Percentiles rank a stretch among this genome's conserved stretches.
Conservation (phyloP, 495 filamentous ascomycete species). For the Letharia lupina region DNA sequence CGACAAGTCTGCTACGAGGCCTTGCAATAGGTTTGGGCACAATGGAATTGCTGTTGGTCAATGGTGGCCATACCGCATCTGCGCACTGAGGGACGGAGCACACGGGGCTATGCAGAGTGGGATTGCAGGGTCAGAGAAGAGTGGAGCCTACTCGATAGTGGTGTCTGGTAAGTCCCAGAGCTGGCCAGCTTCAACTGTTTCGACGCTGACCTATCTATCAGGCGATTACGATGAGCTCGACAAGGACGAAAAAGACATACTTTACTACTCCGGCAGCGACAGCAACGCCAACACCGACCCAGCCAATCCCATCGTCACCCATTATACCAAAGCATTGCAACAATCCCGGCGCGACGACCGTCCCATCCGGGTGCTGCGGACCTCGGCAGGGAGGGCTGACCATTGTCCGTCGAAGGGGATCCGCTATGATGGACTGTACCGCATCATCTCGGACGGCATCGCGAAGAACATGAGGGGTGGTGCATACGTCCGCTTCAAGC, state of each 20-base stretch:
- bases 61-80: slow-evolving; percentile 45
- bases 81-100: slow-evolving; percentile 42
- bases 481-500: slow-evolving; percentile 37
- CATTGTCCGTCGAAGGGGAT: slow-evolving; percentile 37
- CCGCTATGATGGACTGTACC: slow-evolving; percentile 47
- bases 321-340: slow-evolving; percentile 33
- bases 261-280: slow-evolving; percentile 43
- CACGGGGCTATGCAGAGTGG: slow-evolving; percentile 40
- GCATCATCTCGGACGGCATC: slow-evolving; percentile 25
- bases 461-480: slow-evolving; percentile 24
- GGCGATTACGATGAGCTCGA: slow-evolving; percentile 39
- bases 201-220: slow-evolving; percentile 26
- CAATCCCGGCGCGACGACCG: slow-evolving; percentile 22
- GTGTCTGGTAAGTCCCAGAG: slow-evolving; percentile 15
- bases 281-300: slow-evolving; percentile 27
- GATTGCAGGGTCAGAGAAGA: slow-evolving; percentile 33
- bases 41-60: slow-evolving; percentile 38
- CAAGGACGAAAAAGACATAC: slow-evolving; percentile 34
- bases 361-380: slow-evolving; percentile 43
- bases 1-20: neutral
- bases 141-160: slow-evolving; percentile 40
- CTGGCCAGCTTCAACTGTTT: neutral
- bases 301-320: slow-evolving; percentile 20
- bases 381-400: slow-evolving; percentile 7
- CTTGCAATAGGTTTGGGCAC: slow-evolving; percentile 32